Evolutionary conservation across 306 rosid genomes (phyloP), one percentile per base, ranked within the genome.

Genomic region (Corylus americana): DNA sequence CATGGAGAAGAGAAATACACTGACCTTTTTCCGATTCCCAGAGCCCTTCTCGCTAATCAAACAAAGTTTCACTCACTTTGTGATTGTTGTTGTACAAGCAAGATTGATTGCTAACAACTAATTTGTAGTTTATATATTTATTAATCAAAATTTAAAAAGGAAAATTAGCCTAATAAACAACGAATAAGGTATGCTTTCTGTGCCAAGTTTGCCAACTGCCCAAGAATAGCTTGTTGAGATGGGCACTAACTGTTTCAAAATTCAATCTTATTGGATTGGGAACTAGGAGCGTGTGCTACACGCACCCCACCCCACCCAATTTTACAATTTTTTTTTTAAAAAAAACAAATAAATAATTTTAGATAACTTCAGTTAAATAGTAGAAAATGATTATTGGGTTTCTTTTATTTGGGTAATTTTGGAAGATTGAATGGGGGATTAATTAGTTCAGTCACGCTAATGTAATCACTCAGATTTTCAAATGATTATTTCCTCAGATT

Each of bases 141-240:
- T 42, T 42, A 42, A 42, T 42, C 45, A 47, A 79, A 69, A 45
- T 51, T 71, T 71, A 76, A 74, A 79, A 35, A 67, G 80, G 78
- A 78, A 75, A 79, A 80, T 55, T 6, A 79, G 42, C 79, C 74
- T 84, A 69, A 81, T 78, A 87, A 85, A 84, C 83, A 79, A 83
- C 78, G 84, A 86, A 84, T 79, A 79, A 86, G 82, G 83, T 61
- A 73, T 77, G 85, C 81, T 88, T 74, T 83, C 81, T 67, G 71
- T 84, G 89, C 89, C 77, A 82, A 88, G 90, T 86, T 49, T 86
- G 97, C 90, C 87, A 89, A 80, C 86, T 77, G 84, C 90, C 87
- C 87, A 79, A 89, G 93, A 94, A 87, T 94, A 89, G 97, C 91
- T 89, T 88, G 90, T 76, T 83, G 88, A 82, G 90, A 78, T 88